A percentile compares a stretch with the other conserved stretches of the same genome.
Evolutionary conservation across 2,329 filamentous ascomycete species (phyloP).

Genomic region (Fusarium pseudonygamai): DNA sequence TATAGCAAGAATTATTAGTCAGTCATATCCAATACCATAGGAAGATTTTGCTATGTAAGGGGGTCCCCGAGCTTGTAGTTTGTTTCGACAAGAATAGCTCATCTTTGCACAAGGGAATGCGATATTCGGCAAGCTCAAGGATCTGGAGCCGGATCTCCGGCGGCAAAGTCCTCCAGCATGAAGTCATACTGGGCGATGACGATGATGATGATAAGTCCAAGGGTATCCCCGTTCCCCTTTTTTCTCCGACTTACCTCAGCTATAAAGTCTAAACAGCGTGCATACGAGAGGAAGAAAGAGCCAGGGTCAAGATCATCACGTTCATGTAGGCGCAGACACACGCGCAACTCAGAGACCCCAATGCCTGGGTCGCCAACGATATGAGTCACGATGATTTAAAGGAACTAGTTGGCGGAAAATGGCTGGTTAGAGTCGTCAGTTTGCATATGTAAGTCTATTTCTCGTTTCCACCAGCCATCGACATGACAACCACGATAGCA

Average conservation of each 20-base stretch:
- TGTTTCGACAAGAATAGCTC: neutral
- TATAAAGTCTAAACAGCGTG: too few relatives aligned
- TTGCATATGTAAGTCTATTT: conserved; percentile 53
- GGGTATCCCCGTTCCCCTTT: neutral
- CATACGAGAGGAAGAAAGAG: too few relatives aligned
- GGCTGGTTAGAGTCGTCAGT: conserved; percentile 1
- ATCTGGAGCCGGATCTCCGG: neutral
- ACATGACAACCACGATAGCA: conserved; percentile 62
- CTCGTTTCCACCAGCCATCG: conserved; percentile 62
- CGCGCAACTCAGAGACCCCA: neutral
- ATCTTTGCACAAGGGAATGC: neutral
- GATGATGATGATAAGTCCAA: neutral
- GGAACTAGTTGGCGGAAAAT: neutral
- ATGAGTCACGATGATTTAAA: neutral
- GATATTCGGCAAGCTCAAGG: neutral
- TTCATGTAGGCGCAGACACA: neutral
- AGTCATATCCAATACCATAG: neutral
- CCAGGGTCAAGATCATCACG: neutral
- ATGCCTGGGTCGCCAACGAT: neutral
- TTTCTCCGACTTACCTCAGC: neutral
- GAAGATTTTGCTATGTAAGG: neutral
- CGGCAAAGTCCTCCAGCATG: too few relatives aligned
- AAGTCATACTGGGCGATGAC: neutral
- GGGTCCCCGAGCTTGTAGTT: neutral
- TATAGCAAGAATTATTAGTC: neutral